Evolutionary conservation across 257 asterid species (phyloP), one percentile per base, ranked within the genome.

Genomic region (Gardenia jasminoides): DNA sequence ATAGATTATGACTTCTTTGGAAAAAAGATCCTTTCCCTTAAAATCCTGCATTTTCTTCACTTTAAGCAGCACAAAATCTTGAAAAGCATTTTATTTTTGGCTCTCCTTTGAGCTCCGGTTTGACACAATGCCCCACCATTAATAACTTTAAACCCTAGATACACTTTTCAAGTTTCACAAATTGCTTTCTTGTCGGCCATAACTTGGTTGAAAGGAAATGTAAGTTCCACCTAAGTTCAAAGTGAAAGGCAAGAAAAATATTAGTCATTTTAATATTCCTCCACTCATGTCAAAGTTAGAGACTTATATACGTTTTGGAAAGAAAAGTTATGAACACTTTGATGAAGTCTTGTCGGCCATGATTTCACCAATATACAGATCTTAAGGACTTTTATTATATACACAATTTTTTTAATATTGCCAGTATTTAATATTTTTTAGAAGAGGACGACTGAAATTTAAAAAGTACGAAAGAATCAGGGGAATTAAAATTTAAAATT

Each of bases 291-390:
- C 86, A 74, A 82, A 86, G 79, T 43, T 76, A 84, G 84, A 72
- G 75, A 78, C 83, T 78, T 82, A 78, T 70, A 72, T 72, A 69
- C 70, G 52, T 69, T 78, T 52, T 5, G 22, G 58, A 81, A 72
- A 85, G 68, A 66, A 88, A 84, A 70, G 82, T 80, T 74, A 65
- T 68, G 77, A 50, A 84, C 81, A 89, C 82, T 78, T 81, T 86
- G 91, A 88, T 86, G 90, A 86, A 83, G 88, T 82, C 74, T 85
- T 78, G 94, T 88, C 94, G 86, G 88, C 94, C 92, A 90, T 83
- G 78, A 67, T 76, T 80, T 83, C 62, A 74, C 76, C 76, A 78
- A 69, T 79, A 75, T 72, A 59, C 36, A 81, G 10, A 66, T 36
- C 12, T 58, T 6, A n/a, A 4, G 7, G 24, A 54, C 6, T 54